phyloP scores from a whole-genome alignment of 78 protist genomes.

The Dictyostelium purpureum region DNA sequence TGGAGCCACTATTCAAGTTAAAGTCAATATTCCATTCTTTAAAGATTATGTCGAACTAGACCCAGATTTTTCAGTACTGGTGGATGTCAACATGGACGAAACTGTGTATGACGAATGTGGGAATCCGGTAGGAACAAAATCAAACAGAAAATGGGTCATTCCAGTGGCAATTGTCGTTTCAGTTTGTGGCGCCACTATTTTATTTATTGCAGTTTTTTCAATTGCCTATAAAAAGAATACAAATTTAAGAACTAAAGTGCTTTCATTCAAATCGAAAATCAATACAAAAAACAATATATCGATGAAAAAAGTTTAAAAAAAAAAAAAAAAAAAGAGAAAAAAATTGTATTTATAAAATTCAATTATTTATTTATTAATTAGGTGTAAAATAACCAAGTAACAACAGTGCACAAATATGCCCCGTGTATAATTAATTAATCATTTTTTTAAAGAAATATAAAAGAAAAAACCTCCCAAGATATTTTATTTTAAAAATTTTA shows the following conservation, averaged over 20 bases:
- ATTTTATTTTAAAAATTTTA: neutral
- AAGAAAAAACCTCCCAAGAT: neutral
- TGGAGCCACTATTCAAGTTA: conserved; percentile 7
- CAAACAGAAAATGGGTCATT: conserved; percentile 15
- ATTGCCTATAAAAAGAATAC: neutral
- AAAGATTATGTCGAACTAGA: neutral
- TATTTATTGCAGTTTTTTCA: neutral
- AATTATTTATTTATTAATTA: no score
- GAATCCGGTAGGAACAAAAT: neutral
- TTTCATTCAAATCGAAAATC: neutral
- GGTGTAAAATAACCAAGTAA: no score
- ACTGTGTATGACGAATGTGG: neutral
- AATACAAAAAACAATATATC: neutral
- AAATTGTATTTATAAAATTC: no score
- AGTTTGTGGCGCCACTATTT: conserved; percentile 29
- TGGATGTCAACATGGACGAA: neutral
- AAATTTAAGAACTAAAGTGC: neutral
- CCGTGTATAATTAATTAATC: no score
- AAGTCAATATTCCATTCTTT: conserved; percentile 19
- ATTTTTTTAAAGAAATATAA: neutral
- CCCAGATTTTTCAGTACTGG: conserved; percentile 7
- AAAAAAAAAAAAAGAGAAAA: neutral
- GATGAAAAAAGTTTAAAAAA: neutral
- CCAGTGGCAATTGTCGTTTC: conserved; percentile 48
- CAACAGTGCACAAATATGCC: no score